Base-by-base conservation (phyloP, 805 yeast genomes). In the Yarrowia deformans region DNA sequence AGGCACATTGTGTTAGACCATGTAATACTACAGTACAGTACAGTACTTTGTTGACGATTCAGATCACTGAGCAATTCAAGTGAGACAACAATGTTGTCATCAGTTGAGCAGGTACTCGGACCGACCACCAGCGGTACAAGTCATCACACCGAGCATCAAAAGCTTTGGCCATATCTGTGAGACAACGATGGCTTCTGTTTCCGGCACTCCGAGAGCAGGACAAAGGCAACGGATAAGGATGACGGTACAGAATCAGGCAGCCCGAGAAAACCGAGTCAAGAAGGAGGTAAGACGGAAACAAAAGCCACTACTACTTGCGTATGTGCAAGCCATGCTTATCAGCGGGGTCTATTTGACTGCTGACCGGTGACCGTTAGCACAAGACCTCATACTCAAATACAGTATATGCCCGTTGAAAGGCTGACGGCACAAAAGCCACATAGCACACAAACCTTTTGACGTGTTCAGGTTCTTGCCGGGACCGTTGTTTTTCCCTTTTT, bases 131-230 rank as follows among this genome's bases (percentile, higher is more conserved):
- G 37, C n/a, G 3, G 35, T 4, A 8, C 35, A 29, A 16, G 34
- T 48, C 54, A 48, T 29, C 54, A 48, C 39, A 10, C 43, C 58
- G 58, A 54, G 58, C 29, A 54, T 8, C 60, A 19, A 39, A 19
- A 54, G 60, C 60, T 54, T 39, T 54, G 45, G 45, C 34, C 60
- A 37, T 54, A 54, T 54, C 60, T 14, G 43, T 54, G 60, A 54
- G 60, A 54, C 60, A 54, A 8, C 19, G 40, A 54, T 54, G 60
- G 45, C 19, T 54, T 54, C 45, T 54, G 60, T 54, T 54, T 54
- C 39, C 12, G 60, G 60, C 34, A 35, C 14, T 13, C 43, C 43
- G 43, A 35, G 23, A 13, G 23, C 7, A 18, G 10, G 14, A 37
- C 23, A 54, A 37, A 18, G 39, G 7, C 16, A 34, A 46, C 50